These are phyloP conservation scores for Phytopythium cucurbitacearum DNA, from an alignment of 352 stramenopile genomes.

Conservation along the genomic window DNA sequence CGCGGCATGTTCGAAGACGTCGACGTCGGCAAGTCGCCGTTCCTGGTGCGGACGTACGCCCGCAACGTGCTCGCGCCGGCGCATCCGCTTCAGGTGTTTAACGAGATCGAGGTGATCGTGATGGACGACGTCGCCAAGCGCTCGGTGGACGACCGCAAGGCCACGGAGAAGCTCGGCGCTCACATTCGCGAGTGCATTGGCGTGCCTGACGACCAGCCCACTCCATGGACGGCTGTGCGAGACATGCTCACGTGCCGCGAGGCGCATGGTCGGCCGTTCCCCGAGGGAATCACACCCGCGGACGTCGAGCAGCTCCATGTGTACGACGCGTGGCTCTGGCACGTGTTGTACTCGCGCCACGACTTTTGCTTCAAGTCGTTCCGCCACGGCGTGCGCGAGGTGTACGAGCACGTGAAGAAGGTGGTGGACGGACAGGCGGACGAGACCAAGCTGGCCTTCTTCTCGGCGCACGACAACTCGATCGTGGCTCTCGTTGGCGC, in stretches of 20 bases:
- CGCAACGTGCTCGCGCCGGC: slow-evolving; percentile 57
- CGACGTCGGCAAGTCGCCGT: slow-evolving; percentile 17
- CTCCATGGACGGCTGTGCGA: slow-evolving; percentile 75
- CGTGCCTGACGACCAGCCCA: slow-evolving; percentile 31
- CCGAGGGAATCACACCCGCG: slow-evolving; percentile 57
- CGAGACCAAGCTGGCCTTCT: slow-evolving; percentile 63
- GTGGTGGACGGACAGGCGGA: slow-evolving; percentile 22
- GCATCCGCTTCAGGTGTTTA: slow-evolving; percentile 64
- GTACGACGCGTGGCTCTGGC: slow-evolving; percentile 83
- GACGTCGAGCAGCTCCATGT: slow-evolving; percentile 53
- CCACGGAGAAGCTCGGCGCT: slow-evolving; percentile 24
- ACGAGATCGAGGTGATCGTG: slow-evolving; percentile 66
- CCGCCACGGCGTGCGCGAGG: slow-evolving; percentile 50
- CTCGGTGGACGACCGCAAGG: slow-evolving; percentile 18
- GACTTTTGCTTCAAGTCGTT: slow-evolving; percentile 62
- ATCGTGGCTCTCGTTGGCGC: slow-evolving; percentile 73
- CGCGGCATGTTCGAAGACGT: slow-evolving; percentile 58
- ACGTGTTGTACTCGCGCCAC: slow-evolving; percentile 61
- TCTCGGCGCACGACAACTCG: slow-evolving; percentile 83
- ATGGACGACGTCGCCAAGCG: slow-evolving; percentile 40
- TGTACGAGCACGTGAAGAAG: slow-evolving; percentile 48
- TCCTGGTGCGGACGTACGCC: slow-evolving; percentile 60
- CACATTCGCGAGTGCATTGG: slow-evolving; percentile 41
- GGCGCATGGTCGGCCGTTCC: slow-evolving; percentile 56
- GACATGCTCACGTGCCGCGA: slow-evolving; percentile 63